These are phyloP conservation scores for Multifurca ochricompacta DNA, from an alignment of 768 basidiomycete species.

Conservation along the genomic window DNA sequence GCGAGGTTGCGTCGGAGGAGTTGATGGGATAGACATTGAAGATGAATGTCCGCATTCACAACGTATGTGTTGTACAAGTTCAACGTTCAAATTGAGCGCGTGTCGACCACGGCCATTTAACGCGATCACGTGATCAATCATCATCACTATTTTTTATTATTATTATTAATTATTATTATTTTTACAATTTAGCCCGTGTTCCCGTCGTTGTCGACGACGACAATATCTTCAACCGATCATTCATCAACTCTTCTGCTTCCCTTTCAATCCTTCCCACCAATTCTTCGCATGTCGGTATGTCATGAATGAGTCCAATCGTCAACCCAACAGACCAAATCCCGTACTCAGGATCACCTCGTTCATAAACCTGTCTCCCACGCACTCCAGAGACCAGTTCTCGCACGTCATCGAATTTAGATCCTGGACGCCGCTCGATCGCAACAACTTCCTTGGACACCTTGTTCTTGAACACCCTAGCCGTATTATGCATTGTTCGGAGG, in stretches of 20 bases:
- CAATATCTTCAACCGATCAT: conserved; percentile 37
- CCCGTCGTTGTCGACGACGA: no score
- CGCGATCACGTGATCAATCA: conserved; percentile 9
- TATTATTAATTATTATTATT: no score
- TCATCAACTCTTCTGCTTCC: conserved; percentile 64
- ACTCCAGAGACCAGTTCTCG: conserved; percentile 67
- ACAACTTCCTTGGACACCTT: conserved; percentile 79
- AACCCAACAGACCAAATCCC: conserved; percentile 81
- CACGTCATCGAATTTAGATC: conserved; percentile 82
- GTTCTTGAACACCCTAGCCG: conserved; percentile 83
- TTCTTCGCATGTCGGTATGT: conserved; percentile 75
- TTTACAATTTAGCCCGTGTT: conserved; percentile 25
- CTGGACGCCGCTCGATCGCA: conserved; percentile 67
- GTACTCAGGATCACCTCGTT: conserved; percentile 75
- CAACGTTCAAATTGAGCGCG: conserved; percentile 8
- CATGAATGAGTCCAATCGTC: conserved; percentile 63
- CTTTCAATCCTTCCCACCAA: conserved; percentile 61
- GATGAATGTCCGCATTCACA: not conserved
- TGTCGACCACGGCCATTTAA: not conserved
- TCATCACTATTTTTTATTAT: no score
- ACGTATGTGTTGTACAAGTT: not conserved
- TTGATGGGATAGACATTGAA: not conserved
- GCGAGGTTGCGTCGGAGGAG: conserved; percentile 8
- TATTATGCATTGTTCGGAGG: conserved; percentile 80
- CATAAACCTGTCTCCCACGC: conserved; percentile 68